Evolutionary conservation across 139 green algal species (phyloP).

Genomic region (Ostreobium quekettii): DNA sequence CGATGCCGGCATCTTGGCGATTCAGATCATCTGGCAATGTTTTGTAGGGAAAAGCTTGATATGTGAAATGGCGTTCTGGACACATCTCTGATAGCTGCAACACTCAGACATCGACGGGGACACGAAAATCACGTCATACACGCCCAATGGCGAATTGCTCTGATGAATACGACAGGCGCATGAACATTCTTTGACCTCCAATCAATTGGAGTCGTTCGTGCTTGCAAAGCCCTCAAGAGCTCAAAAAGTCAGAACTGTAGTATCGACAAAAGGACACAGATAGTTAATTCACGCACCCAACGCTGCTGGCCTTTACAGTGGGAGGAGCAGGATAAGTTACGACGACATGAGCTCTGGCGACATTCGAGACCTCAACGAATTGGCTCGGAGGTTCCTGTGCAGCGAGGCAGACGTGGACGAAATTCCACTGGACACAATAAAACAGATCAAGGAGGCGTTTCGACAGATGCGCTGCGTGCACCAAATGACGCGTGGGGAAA

Average conservation of each 20-base stretch:
- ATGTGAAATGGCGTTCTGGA: too few relatives aligned
- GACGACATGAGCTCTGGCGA: conserved; percentile 3
- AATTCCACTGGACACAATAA: conserved; percentile 50
- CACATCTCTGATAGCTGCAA: too few relatives aligned
- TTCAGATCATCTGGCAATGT: conserved; percentile 15
- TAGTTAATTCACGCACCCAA: not conserved
- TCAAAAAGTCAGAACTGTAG: too few relatives aligned
- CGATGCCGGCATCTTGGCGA: not conserved
- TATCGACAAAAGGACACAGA: too few relatives aligned
- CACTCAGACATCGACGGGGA: too few relatives aligned
- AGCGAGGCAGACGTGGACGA: conserved; percentile 43
- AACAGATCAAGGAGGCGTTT: conserved; percentile 55
- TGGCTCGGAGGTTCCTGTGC: conserved; percentile 8
- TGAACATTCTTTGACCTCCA: too few relatives aligned
- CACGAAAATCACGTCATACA: too few relatives aligned
- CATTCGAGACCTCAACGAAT: not conserved
- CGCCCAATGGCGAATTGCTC: too few relatives aligned
- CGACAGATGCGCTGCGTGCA: conserved; percentile 38
- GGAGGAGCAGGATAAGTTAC: not conserved
- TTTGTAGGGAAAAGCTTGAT: not conserved
- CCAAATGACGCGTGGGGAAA: conserved; percentile 5
- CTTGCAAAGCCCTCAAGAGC: too few relatives aligned
- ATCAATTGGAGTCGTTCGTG: too few relatives aligned
- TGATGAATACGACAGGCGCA: too few relatives aligned
- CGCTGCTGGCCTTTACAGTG: conserved; percentile 12